Evolutionary conservation across 495 filamentous ascomycete species (phyloP), one percentile per base, ranked within the genome.

Genomic region (Parathielavia hyrcaniae): DNA sequence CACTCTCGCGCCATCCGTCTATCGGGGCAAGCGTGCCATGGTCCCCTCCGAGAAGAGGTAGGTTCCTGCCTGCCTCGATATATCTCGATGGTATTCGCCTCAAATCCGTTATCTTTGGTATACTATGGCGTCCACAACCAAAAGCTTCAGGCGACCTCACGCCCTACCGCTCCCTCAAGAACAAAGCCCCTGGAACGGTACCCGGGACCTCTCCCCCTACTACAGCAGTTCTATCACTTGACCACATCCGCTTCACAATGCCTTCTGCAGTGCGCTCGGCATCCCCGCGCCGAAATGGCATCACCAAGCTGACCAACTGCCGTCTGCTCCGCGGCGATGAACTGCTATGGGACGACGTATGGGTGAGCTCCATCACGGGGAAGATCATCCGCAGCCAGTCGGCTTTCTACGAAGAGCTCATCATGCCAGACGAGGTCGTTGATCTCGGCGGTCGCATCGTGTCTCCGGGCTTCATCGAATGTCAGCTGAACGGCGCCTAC

Each of bases 241-340:
- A 14, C 10, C 23, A 14, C 20, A 40, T 34, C 16, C 8, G 23
- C 23, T 49, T n/a, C 22, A 48, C 47, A 9, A 57, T 57, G 55
- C 55, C 55, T 10, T 50, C 55, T 0, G 38, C 17, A 1, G 40
- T 61, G 48, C 53, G 54, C 39, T 32, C 58, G 12, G 35, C 54
- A 3, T 45, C 53, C 9, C 49, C 50, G 11, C 43, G 53, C 32
- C 52, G 60, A 4, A 64, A 76, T 46, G 77, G 83, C 59, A 86
- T 91, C 67, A 89, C 85, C 69, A 89, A 90, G 67, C 84, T 95
- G 66, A 91, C 87, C 67, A 91, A 91, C 74, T 89, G 88, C 65
- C 81, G 85, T 32, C 75, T 91, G 12, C 70, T 89, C 46, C 80
- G 81, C 50, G 82, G 80, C 55, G 75, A 82, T 58, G 55, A 74